Base-by-base conservation (phyloP, 1,284 basidiomycete species). In the Pascua sp. region DNA sequence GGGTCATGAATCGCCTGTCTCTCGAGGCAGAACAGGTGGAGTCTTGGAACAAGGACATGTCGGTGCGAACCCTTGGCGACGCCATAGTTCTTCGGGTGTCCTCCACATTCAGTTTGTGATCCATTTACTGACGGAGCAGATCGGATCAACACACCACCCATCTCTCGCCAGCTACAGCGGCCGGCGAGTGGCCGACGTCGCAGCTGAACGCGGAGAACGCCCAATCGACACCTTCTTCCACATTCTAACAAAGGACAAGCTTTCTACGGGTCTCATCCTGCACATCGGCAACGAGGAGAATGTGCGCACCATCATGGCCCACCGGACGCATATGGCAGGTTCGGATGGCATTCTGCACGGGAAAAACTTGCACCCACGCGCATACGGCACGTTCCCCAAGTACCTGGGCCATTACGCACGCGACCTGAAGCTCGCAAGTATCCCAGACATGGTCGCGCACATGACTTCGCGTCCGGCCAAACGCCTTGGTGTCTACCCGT, bases 271-370 rank as follows among this genome's bases (percentile, higher is more conserved):
- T 36, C 72, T 67, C 47, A 46, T 77, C 45, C 70, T 76, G 68
- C 75, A 77, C 55, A 67, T 71, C 8, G 75, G 75, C 4, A 67
- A 77, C 53, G 75, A 77, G 57, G 71, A 72, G 51, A 77, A 77
- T 56, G 75, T 77, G 13, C 63, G 60, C 51, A 24, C 39, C 37
- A 76, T 77, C 46, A 72, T 77, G 72, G 42, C 53, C 42, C 72
- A 76, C 57, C 55, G 58, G 24, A 66, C 63, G 37, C 74, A 76
- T 53, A 70, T 67, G 55, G 57, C 61, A 4, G 74, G 74, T 11
- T 68, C 64, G 42, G 75, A 77, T 66, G 73, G 62, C 5, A 74
- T 74, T 44, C 53, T 73, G 44, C 72, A 76, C 55, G 69, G 73
- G 7, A 52, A 62, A 45, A 56, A 54, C 7, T 60, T 63, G 12